These are phyloP conservation scores for Colletotrichum cuscutae DNA, from an alignment of 2,329 filamentous ascomycete genomes.

Conservation along the genomic window DNA sequence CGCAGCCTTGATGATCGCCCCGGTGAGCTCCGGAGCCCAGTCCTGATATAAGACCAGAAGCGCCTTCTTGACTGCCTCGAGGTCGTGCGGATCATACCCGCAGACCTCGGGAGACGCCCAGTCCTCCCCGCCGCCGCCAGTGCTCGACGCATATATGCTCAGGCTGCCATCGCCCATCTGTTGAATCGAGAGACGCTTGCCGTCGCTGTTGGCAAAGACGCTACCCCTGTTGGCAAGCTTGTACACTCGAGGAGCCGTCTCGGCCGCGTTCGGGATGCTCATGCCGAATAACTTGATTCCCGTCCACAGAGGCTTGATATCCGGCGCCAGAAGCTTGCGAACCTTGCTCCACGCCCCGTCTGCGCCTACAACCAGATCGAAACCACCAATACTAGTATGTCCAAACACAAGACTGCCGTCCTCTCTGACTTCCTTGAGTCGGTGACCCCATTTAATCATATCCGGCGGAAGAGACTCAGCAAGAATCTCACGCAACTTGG, in stretches of 20 bases:
- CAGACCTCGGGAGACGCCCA: conserved; percentile 51
- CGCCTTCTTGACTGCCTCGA: conserved; percentile 48
- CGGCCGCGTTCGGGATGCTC: conserved; percentile 51
- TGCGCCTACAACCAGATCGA: conserved; percentile 50
- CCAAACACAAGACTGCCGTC: conserved; percentile 50
- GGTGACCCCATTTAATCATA: conserved; percentile 58
- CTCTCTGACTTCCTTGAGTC: conserved; percentile 50
- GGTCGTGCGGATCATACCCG: conserved; percentile 54
- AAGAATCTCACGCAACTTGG: conserved; percentile 55
- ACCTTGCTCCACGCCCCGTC: conserved; percentile 52
- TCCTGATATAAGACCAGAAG: conserved; percentile 50
- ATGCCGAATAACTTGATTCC: conserved; percentile 57
- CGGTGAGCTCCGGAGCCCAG: conserved; percentile 54
- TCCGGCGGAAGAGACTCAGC: conserved; percentile 55
- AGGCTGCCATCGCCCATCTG: conserved; percentile 61
- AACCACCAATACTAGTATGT: conserved; percentile 46
- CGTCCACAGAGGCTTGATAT: conserved; percentile 55
- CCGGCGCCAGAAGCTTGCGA: conserved; percentile 46
- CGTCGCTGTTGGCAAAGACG: conserved; percentile 55
- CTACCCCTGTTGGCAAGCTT: conserved; percentile 59
- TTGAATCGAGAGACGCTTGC: conserved; percentile 50
- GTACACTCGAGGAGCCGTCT: conserved; percentile 53
- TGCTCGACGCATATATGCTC: conserved; percentile 49
- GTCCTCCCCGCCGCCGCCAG: conserved; percentile 50
- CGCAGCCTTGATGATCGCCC: conserved; percentile 52